These are phyloP conservation scores for Talaromyces trachyspermus DNA, from an alignment of 495 filamentous ascomycete genomes.

Conservation along the genomic window DNA sequence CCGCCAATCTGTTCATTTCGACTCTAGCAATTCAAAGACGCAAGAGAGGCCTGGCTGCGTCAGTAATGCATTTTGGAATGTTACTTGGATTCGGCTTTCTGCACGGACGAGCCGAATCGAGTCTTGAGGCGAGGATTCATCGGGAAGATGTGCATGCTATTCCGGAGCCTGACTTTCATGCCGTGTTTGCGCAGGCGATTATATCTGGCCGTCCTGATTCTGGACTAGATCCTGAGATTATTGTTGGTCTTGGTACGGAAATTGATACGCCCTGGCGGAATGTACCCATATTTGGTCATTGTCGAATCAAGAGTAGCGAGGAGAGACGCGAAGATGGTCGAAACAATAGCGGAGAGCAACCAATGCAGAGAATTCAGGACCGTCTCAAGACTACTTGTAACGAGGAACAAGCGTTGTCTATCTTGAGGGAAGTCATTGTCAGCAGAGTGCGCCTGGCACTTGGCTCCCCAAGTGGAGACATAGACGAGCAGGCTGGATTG, in stretches of 20 bases:
- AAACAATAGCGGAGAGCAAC: background rate
- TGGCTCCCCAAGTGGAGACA: background rate
- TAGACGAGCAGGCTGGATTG: background rate
- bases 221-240: slow-evolving; percentile 31
- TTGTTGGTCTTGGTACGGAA: background rate
- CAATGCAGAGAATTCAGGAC: background rate
- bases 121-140: slow-evolving; percentile 5
- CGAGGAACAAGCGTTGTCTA: background rate
- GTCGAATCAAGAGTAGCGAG: background rate
- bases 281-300: background rate
- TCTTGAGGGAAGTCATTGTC: background rate
- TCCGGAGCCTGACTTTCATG: slow-evolving; percentile 22
- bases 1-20: slow-evolving; percentile 46
- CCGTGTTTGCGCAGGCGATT: slow-evolving; percentile 47
- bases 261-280: background rate
- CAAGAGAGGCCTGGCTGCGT: slow-evolving; percentile 21
- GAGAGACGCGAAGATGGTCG: background rate
- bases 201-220: slow-evolving; percentile 22
- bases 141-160: background rate
- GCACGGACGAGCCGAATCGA: background rate
- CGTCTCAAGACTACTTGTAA: background rate
- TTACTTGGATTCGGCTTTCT: slow-evolving; percentile 41
- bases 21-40: slow-evolving; percentile 22
- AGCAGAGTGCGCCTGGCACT: background rate
- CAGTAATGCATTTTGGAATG: slow-evolving; percentile 37